Conservation (phyloP, 225 moss, liverwort and hornwort genomes). For the Neckera pumila region DNA sequence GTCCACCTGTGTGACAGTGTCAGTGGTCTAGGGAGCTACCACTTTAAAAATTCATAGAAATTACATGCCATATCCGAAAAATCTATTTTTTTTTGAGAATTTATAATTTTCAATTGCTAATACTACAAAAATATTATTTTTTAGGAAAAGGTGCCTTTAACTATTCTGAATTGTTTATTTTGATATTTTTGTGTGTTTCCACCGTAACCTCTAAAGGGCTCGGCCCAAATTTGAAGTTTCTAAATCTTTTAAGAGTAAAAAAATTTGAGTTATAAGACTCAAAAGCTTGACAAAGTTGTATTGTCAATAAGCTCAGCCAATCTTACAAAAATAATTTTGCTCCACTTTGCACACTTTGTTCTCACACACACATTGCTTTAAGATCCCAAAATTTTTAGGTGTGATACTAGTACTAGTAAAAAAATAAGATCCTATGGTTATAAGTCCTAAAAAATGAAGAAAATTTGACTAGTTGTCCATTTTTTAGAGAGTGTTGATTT, state of each 20-base stretch:
- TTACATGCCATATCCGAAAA: too few relatives aligned
- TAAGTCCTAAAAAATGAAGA: background rate
- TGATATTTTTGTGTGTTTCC: too few relatives aligned
- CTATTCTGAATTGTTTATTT: too few relatives aligned
- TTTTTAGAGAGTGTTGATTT: background rate
- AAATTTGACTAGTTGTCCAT: background rate
- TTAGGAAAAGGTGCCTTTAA: too few relatives aligned
- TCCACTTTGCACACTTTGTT: background rate
- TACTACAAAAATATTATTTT: too few relatives aligned
- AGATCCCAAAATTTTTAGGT: background rate
- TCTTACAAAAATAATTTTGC: background rate
- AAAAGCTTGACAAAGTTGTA: background rate
- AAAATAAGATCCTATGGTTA: background rate
- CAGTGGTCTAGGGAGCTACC: too few relatives aligned
- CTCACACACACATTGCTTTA: background rate
- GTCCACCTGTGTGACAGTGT: too few relatives aligned
- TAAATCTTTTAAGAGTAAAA: background rate
- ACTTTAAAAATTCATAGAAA: too few relatives aligned
- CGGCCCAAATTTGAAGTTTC: background rate
- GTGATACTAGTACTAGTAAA: background rate
- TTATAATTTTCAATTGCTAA: too few relatives aligned
- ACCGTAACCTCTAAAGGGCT: too few relatives aligned
- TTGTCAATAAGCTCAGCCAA: background rate
- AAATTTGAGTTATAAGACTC: background rate
- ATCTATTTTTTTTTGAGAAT: too few relatives aligned